Percentiles rank a stretch among this genome's conserved stretches.
phyloP scores from a whole-genome alignment of 108 stramenopile species.

The Nannochloropsis gaditana region DNA sequence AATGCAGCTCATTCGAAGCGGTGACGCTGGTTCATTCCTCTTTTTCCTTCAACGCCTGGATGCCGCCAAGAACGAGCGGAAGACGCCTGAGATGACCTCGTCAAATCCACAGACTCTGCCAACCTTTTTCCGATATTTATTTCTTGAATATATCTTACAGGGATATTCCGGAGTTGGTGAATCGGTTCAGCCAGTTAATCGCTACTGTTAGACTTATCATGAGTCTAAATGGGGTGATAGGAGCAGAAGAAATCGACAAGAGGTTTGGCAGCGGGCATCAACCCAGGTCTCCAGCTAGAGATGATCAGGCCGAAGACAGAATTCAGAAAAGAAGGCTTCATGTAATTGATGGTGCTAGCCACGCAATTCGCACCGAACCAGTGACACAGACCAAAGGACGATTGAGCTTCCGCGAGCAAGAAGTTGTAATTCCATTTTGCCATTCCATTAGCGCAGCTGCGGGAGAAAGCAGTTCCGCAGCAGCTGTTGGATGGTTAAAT shows the following conservation, averaged over 20 bases:
- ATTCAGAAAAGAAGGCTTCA: neutral
- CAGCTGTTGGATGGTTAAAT: neutral
- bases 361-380: neutral
- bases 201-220: neutral
- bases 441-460: neutral
- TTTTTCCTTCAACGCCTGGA: neutral
- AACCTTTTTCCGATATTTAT: neutral
- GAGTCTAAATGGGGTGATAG: neutral
- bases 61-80: neutral
- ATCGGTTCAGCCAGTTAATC: neutral
- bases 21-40: neutral
- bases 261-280: neutral
- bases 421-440: neutral
- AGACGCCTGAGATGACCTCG: neutral
- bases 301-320: neutral
- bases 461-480: neutral
- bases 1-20: neutral
- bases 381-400: neutral
- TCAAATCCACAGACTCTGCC: neutral
- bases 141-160: neutral
- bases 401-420: slow-evolving; percentile 3
- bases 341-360: neutral
- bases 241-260: neutral
- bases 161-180: neutral
- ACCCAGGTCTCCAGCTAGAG: neutral